Evolutionary conservation across 768 basidiomycete species (phyloP).

Genomic region (Artomyces pyxidatus): DNA sequence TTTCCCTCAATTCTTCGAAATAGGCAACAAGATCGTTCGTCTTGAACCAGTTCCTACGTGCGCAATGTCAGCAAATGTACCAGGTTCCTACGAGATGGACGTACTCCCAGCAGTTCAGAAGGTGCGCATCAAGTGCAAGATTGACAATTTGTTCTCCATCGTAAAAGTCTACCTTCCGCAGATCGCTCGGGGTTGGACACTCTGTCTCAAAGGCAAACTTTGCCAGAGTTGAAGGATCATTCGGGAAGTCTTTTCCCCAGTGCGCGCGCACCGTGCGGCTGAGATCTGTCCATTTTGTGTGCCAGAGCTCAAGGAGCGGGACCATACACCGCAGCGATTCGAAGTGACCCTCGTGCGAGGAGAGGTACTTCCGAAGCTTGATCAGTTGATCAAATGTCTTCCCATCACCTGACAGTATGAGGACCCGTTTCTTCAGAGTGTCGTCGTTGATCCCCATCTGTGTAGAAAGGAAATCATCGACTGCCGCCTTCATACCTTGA

Average conservation of each 20-base stretch:
- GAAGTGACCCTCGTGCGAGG: constrained; percentile 13
- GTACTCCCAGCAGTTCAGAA: too few relatives aligned
- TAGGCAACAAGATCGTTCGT: too few relatives aligned
- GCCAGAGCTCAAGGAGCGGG: constrained; percentile 24
- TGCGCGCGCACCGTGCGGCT: constrained; percentile 16
- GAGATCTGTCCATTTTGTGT: constrained; percentile 25
- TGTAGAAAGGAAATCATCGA: background rate
- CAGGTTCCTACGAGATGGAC: too few relatives aligned
- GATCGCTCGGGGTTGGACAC: background rate
- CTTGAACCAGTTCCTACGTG: too few relatives aligned
- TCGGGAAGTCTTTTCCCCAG: constrained; percentile 15
- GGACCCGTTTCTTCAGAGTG: background rate
- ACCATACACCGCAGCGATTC: constrained; percentile 16
- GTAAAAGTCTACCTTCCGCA: background rate
- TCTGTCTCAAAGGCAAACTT: background rate
- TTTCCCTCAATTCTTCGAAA: too few relatives aligned
- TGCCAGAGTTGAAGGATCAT: background rate
- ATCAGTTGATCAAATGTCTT: background rate
- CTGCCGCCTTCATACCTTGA: background rate
- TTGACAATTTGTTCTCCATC: too few relatives aligned
- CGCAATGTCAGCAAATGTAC: too few relatives aligned
- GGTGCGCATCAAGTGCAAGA: too few relatives aligned
- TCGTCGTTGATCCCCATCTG: background rate
- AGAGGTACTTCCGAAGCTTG: background rate
- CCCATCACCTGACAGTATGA: background rate